Evolutionary conservation across 805 yeast genomes (phyloP).

Genomic region (Ascoidea asiatica): DNA sequence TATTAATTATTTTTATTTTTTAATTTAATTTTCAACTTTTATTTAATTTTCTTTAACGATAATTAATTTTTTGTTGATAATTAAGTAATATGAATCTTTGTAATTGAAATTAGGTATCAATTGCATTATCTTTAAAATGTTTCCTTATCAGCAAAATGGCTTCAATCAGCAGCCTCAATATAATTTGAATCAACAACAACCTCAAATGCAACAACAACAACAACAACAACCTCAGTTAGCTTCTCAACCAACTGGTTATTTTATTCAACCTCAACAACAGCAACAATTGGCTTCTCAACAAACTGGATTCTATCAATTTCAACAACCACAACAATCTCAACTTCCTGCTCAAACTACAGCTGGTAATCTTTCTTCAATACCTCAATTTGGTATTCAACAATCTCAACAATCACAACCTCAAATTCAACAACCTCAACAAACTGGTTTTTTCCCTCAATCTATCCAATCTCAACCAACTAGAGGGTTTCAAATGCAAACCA

Average conservation of each 20-base stretch:
- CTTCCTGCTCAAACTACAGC: background rate
- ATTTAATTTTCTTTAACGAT: too few relatives aligned
- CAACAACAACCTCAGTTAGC: constrained; percentile 11
- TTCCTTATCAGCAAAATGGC: background rate
- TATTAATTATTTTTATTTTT: too few relatives aligned
- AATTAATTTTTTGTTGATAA: too few relatives aligned
- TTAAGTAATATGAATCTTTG: too few relatives aligned
- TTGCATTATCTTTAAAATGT: too few relatives aligned
- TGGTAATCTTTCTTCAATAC: constrained; percentile 3
- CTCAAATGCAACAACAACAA: constrained; percentile 11
- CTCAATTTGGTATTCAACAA: constrained; percentile 1
- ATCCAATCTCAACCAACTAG: background rate
- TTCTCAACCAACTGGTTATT: constrained; percentile 20
- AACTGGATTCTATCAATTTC: constrained; percentile 14
- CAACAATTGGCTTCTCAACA: constrained; percentile 22
- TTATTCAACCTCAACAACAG: constrained; percentile 5
- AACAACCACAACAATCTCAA: constrained; percentile 6
- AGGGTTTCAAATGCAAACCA: constrained; percentile 4
- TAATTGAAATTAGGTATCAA: too few relatives aligned
- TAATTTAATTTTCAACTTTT: too few relatives aligned
- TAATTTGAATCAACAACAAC: constrained; percentile 5
- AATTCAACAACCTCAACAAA: constrained; percentile 7
- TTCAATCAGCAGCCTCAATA: constrained; percentile 11
- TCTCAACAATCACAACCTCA: constrained; percentile 8
- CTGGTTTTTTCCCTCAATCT: too few relatives aligned